Evolutionary conservation across 1,139 yeast species (phyloP), one percentile per base, ranked within the genome.

Genomic region (Saccharomyces hybrid): DNA sequence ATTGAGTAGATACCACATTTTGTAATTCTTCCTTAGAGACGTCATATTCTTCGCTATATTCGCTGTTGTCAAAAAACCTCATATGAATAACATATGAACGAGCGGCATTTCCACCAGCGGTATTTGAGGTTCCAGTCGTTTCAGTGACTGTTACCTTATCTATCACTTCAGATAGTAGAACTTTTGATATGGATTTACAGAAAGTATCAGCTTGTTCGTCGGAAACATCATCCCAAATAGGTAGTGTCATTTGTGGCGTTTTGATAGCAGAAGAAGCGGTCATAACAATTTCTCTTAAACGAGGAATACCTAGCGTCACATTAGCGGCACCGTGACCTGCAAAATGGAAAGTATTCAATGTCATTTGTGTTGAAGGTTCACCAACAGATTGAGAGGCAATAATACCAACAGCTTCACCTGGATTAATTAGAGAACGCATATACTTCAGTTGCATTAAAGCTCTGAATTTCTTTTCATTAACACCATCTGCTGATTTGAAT

Each of bases 271-370:
- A 83, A 57, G 96, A 88, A 9, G 99, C 99, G 16, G 99, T 95
- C 99, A 95, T 95, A 70, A 95, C 91, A 70, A 95, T 95, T 81
- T 95, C 99, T 82, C 99, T 86, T 91, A 95, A 86, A 83, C 99
- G 96, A 51, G 99, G 99, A 70, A 95, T 95, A 86, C 99, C 99
- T 69, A 95, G 80, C 0, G 99, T 95, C 63, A 95, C 99, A 74
- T 95, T 95, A 52, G 99, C 99, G 57, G 99, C 99, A 82, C 99
- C 99, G 76, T 95, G 99, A 72, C 99, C 99, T 64, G 99, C 99
- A 69, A 95, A 95, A 78, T 95, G 99, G 95, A 95, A 95, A 54
- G 99, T 95, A 73, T 95, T 95, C 69, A 95, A 81, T 21, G 99
- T 95, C 99, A 95, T 95, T 77, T 95, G 99, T 5, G 99, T 95